These are phyloP conservation scores for Symbiotaphrina buchneri DNA, from an alignment of 495 filamentous ascomycete species.

Conservation along the genomic window DNA sequence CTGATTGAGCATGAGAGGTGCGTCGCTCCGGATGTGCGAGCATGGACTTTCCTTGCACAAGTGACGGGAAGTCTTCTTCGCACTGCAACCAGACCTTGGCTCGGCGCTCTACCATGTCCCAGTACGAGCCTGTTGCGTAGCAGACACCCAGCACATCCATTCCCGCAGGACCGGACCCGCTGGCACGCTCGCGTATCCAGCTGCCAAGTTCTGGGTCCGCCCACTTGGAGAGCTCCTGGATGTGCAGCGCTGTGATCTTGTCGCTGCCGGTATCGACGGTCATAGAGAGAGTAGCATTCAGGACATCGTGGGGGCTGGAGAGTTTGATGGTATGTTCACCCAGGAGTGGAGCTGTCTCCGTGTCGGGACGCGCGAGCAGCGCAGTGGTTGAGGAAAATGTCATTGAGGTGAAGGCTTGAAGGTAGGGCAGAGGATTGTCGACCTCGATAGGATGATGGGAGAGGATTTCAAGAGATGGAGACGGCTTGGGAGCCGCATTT, in stretches of 20 bases:
- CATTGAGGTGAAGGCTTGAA: slow-evolving; percentile 31
- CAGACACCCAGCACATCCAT: slow-evolving; percentile 8
- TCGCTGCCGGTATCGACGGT: slow-evolving; percentile 14
- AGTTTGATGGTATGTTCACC: slow-evolving; percentile 10
- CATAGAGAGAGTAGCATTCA: slow-evolving; percentile 6
- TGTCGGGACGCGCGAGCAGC: slow-evolving; percentile 12
- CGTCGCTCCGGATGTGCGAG: no score
- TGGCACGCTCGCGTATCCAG: slow-evolving; percentile 7
- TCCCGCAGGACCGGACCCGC: not conserved
- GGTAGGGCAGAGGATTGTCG: slow-evolving; percentile 29
- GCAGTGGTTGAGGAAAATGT: slow-evolving; percentile 24
- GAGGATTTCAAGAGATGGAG: slow-evolving; percentile 6
- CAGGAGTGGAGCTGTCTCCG: not conserved
- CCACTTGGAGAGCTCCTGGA: slow-evolving; percentile 16
- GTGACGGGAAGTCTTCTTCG: slow-evolving; percentile 7
- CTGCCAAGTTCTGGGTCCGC: slow-evolving; percentile 9
- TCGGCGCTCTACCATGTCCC: slow-evolving; percentile 9
- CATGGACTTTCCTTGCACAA: no score
- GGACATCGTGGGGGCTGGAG: slow-evolving; percentile 8
- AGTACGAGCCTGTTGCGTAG: slow-evolving; percentile 11
- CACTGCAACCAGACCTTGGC: slow-evolving; percentile 11
- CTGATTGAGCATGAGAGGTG: no score
- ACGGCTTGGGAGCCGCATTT: not conserved
- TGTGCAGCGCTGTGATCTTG: slow-evolving; percentile 16
- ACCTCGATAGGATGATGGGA: slow-evolving; percentile 31